These are phyloP conservation scores for Claviceps lovelessii DNA, from an alignment of 2,329 filamentous ascomycete genomes.

Conservation along the genomic window DNA sequence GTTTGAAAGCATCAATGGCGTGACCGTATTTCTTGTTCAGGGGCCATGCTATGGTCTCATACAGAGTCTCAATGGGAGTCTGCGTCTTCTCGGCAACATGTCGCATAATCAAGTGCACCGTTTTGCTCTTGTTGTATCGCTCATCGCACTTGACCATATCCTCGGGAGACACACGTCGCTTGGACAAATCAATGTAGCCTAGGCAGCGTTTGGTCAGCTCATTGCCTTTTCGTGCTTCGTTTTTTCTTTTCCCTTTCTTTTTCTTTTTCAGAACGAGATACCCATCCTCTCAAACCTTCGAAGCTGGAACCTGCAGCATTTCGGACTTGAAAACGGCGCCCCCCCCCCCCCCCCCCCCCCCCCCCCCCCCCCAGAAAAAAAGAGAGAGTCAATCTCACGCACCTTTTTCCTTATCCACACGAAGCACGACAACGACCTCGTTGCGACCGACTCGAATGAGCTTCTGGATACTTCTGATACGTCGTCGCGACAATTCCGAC, in stretches of 20 bases:
- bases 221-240: no score
- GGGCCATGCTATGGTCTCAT: conserved; percentile 91
- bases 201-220: conserved; percentile 14
- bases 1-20: conserved; percentile 94
- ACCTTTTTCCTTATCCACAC: conserved; percentile 99
- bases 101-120: conserved; percentile 97
- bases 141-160: conserved; percentile 98
- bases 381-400: conserved; percentile 14
- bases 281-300: background rate
- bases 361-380: no score
- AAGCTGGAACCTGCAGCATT: no score
- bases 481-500: conserved; percentile 90
- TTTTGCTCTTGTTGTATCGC: conserved; percentile 99
- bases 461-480: conserved; percentile 98
- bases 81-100: conserved; percentile 96
- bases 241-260: conserved; percentile 1
- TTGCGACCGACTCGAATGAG: conserved; percentile 96
- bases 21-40: conserved; percentile 96
- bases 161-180: conserved; percentile 92
- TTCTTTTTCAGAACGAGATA: background rate
- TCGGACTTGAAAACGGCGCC: background rate
- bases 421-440: conserved; percentile 93
- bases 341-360: no score
- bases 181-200: conserved; percentile 94
- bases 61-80: conserved; percentile 84